These are phyloP conservation scores for Corchorus capsularis DNA, from an alignment of 345 rosid species.

Conservation along the genomic window DNA sequence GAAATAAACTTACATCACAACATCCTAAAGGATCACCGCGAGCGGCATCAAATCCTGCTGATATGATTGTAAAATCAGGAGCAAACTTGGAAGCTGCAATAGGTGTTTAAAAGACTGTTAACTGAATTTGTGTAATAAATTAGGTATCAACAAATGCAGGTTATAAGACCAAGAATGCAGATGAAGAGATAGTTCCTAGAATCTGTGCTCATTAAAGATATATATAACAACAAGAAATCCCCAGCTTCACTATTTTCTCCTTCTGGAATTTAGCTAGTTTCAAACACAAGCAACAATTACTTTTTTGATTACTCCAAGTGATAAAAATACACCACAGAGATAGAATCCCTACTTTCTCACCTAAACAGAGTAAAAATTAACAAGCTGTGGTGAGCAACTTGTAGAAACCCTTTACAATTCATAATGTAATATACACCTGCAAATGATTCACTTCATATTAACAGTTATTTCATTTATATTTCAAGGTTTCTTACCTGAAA, in stretches of 20 bases:
- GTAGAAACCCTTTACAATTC: background rate
- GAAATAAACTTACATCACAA: slow-evolving; percentile 69
- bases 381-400: background rate
- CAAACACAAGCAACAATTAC: background rate
- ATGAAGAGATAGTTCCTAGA: background rate
- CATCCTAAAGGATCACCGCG: slow-evolving; percentile 98
- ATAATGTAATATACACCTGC: background rate
- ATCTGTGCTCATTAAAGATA: background rate
- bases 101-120: slow-evolving; percentile 16
- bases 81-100: slow-evolving; percentile 81
- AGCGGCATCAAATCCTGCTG: slow-evolving; percentile 99
- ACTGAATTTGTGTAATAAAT: slow-evolving; percentile 9
- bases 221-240: background rate
- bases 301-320: background rate
- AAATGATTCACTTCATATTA: background rate
- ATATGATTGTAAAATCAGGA: slow-evolving; percentile 93
- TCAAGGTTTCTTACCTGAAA: background rate
- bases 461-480: background rate
- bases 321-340: background rate
- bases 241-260: background rate
- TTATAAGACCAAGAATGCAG: background rate
- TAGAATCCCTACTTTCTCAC: background rate
- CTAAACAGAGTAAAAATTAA: background rate
- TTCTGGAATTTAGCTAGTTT: too few species aligned
- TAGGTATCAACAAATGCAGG: slow-evolving; percentile 1